Evolutionary conservation across 805 yeast species (phyloP), one percentile per base, ranked within the genome.

Genomic region (Blastobotrys americana): DNA sequence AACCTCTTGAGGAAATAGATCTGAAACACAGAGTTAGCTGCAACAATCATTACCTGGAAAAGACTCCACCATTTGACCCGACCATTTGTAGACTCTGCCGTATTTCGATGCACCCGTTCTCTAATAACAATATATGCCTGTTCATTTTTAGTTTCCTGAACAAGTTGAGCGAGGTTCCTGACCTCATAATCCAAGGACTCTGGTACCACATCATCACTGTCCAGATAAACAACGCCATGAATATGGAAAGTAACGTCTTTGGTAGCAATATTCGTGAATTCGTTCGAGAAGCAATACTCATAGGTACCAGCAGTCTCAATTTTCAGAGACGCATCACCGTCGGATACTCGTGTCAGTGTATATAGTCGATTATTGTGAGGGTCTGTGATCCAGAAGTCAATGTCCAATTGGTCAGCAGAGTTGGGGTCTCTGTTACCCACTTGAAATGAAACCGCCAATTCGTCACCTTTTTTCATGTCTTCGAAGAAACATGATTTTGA

Each of bases 11-110:
- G 76, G 70, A 89, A 90, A 68, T 84, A 84, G 51, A 90, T 88
- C 69, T 90, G 98, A 78, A 93, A 93, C 45, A 89, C 55, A 21
- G 96, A 85, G 71, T 88, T 93, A 50, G 74, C 76, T 15, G 82
- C 83, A 38, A 90, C 97, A 45, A 93, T 89, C 42, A 80, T 57
- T 52, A 93, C 71, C 71, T 90, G 98, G 74, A 89, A 83, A 25
- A 86, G 73, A 21, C 96, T 85, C 98, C 98, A 90, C 86, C 95
- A 93, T 67, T 90, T 90, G 53, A 90, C 97, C 59, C 98, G 80
- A 44, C 93, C 82, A 67, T 90, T 90, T 38, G 98, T 90, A 19
- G 95, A 84, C 69, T 90, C 98, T 4, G 98, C 97, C 6, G 98
- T 90, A 69, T 90, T 93, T 77, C 98, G 84, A 66, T 90, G 98